Conservation (phyloP, 768 basidiomycete genomes). For the Mycena haematopus region DNA sequence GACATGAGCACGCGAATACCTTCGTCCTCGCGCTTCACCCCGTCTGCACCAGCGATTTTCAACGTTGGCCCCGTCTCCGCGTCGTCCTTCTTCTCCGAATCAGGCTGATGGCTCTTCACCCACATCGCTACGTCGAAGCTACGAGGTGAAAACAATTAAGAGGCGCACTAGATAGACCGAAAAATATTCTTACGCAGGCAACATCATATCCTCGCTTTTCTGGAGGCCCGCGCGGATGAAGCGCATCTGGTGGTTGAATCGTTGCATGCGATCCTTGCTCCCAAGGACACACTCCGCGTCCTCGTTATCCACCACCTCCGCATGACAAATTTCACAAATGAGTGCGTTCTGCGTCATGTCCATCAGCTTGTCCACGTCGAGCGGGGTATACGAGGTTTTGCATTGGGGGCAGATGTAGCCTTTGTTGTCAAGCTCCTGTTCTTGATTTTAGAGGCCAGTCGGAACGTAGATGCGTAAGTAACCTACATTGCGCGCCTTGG, state of each 20-base stretch:
- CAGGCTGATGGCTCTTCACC: conserved; percentile 76
- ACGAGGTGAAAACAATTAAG: conserved; percentile 6
- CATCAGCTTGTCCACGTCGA: conserved; percentile 87
- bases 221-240: conserved; percentile 88
- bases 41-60: conserved; percentile 76
- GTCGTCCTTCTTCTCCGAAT: conserved; percentile 64
- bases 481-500: conserved; percentile 84
- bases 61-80: conserved; percentile 61
- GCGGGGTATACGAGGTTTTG: conserved; percentile 79
- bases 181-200: conserved; percentile 69
- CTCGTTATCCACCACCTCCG: conserved; percentile 91
- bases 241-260: conserved; percentile 91
- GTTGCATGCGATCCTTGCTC: conserved; percentile 93
- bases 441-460: neutral
- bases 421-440: conserved; percentile 94
- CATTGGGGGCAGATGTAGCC: conserved; percentile 97
- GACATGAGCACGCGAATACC: conserved; percentile 87
- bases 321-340: conserved; percentile 86
- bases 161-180: conserved; percentile 3
- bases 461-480: neutral
- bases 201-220: conserved; percentile 85
- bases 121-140: conserved; percentile 86
- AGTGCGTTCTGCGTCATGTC: conserved; percentile 71
- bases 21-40: conserved; percentile 68
- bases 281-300: conserved; percentile 84